Evolutionary conservation across 208 protist species (phyloP), one percentile per base, ranked within the genome.

Genomic region (Leishmania guyanensis): DNA sequence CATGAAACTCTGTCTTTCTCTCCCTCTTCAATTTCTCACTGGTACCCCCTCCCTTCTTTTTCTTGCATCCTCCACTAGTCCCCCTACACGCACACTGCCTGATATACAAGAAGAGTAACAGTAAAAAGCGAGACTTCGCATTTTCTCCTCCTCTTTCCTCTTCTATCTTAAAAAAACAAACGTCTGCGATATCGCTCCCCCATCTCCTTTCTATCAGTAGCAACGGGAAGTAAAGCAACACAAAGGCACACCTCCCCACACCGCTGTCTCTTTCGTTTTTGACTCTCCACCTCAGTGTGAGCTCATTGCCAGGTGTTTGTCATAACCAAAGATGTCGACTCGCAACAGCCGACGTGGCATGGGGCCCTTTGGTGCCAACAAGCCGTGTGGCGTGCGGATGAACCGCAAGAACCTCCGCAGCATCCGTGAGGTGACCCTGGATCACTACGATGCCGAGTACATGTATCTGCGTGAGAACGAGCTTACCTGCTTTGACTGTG

Each of bases 381-480:
- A 92, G 88, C 93, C 93, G 5, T 81, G 75, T 39, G 95, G 95
- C 56, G 85, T 98, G 53, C 71, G 78, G 71, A 76, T 97, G 84
- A 98, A 97, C 88, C 90, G 84, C 72, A 97, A 97, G 84, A 88
- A 93, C 60, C 89, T 98, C 46, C 89, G 89, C 73, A 97, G 87
- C 78, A 91, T 96, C 8, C 90, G 88, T 62, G 91, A 96, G 70
- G 79, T 97, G 69, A 90, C 90, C 29, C 70, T 92, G 69, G 89
- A 93, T 77, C 88, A 97, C 88, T 90, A 90, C 80, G 86, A 94
- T 69, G 90, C 92, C 3, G 96, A 98, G 84, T 98, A 91, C 84
- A 75, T 98, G 82, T 98, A 98, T 86, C 93, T 98, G 39, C 93
- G 96, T 29, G 96, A 98, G 85, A 98, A 98, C 81, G 92, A 97